Evolutionary conservation across 345 rosid species (phyloP).

Genomic region (Durio zibethinus): DNA sequence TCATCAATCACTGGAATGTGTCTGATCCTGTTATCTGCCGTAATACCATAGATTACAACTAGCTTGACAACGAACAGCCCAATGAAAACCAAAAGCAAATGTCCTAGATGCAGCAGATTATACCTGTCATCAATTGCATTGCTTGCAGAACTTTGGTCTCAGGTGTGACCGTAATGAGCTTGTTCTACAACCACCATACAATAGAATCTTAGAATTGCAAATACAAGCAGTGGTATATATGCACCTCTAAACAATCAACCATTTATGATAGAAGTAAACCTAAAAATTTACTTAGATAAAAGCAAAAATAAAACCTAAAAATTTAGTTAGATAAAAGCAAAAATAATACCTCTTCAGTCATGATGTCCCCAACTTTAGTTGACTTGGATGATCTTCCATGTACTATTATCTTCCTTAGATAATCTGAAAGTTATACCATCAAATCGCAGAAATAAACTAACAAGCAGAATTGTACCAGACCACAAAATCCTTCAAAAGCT

Average conservation of each 20-base stretch:
- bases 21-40: conserved; percentile 86
- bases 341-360: conserved; percentile 89
- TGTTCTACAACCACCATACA: conserved; percentile 51
- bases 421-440: conserved; percentile 48
- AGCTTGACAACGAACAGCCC: not conserved
- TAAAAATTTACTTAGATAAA: not conserved
- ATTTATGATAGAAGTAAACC: not conserved
- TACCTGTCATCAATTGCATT: conserved; percentile 99
- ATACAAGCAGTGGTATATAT: not conserved
- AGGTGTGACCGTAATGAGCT: conserved; percentile 89
- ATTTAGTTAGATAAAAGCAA: not conserved
- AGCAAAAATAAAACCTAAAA: conserved; percentile 43
- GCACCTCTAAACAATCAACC: not conserved
- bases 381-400: conserved; percentile 99
- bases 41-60: conserved; percentile 7
- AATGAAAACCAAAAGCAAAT: not conserved
- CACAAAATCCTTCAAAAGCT: not conserved
- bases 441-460: not conserved
- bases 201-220: not conserved
- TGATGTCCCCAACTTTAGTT: conserved; percentile 96
- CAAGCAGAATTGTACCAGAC: not conserved
- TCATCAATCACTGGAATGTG: conserved; percentile 86
- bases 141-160: conserved; percentile 92
- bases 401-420: conserved; percentile 89
- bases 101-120: not conserved